These are phyloP conservation scores for Penicillium cataractarum DNA, from an alignment of 495 filamentous ascomycete species.

Conservation along the genomic window DNA sequence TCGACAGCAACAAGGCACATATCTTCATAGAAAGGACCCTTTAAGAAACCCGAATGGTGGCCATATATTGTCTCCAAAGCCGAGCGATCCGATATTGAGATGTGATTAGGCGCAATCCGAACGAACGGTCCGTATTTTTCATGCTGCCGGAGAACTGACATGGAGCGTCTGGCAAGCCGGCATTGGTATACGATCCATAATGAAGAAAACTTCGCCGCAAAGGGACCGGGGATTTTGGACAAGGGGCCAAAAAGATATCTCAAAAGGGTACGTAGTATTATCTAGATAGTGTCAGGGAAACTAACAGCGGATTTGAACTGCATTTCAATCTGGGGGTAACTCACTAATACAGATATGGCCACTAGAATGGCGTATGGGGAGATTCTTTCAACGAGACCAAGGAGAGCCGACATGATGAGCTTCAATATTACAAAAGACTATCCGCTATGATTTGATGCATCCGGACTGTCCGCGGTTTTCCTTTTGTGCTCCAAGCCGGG, in stretches of 20 bases:
- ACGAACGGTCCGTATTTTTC: conserved; percentile 3
- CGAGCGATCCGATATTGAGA: neutral
- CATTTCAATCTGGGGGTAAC: neutral
- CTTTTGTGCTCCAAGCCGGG: neutral
- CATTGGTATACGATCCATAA: conserved; percentile 11
- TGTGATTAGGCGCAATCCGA: conserved; percentile 6
- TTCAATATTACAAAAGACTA: neutral
- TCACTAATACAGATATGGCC: neutral
- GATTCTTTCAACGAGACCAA: neutral
- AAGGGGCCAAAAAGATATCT: neutral
- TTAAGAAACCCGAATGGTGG: conserved; percentile 7
- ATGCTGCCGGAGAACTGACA: conserved; percentile 1
- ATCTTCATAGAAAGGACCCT: conserved; percentile 13
- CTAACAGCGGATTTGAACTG: neutral
- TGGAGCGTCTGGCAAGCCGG: neutral
- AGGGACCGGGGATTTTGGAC: conserved; percentile 1
- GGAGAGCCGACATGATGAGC: neutral
- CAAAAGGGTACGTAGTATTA: neutral
- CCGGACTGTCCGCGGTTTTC: neutral
- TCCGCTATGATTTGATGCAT: neutral
- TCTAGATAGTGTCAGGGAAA: neutral
- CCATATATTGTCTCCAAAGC: conserved; percentile 12
- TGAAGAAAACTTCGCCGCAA: conserved; percentile 4
- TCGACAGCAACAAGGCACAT: neutral
- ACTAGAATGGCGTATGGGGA: neutral